These are phyloP conservation scores for Annona cherimola DNA, from an alignment of 164 flowering plant species.

Conservation along the genomic window DNA sequence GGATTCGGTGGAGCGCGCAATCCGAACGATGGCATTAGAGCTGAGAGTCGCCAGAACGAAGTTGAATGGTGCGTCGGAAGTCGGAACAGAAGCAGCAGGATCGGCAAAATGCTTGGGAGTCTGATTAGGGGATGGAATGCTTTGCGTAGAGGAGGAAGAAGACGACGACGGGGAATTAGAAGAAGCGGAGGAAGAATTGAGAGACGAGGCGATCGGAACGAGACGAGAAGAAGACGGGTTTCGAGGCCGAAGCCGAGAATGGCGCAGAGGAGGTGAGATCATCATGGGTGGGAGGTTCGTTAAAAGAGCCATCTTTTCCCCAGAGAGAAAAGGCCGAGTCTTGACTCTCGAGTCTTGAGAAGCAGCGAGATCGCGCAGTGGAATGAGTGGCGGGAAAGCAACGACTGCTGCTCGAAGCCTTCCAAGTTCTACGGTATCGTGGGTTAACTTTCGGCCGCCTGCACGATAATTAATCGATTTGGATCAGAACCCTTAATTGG, in stretches of 20 bases:
- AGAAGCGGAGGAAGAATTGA: not conserved
- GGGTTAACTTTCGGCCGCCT: too few species aligned
- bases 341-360: not conserved
- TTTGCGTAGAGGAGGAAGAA: conserved; percentile 9
- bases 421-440: not conserved
- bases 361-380: not conserved
- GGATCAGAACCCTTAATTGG: too few species aligned
- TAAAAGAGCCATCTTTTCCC: conserved; percentile 1
- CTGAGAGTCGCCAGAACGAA: conserved; percentile 33
- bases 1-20: conserved; percentile 53
- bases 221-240: not conserved
- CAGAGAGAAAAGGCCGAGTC: not conserved
- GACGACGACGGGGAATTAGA: conserved; percentile 14
- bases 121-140: conserved; percentile 2
- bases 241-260: not conserved
- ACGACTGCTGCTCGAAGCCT: not conserved
- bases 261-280: conserved; percentile 2
- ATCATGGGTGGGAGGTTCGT: not conserved
- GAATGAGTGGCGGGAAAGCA: not conserved
- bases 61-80: conserved; percentile 21
- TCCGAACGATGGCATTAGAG: conserved; percentile 25
- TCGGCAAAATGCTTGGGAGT: conserved; percentile 20
- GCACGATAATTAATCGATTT: too few species aligned
- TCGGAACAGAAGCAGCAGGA: conserved; percentile 13
- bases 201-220: not conserved